A percentile compares a stretch with the other conserved stretches of the same genome.
Conservation (phyloP, 2,329 filamentous ascomycete species). For the Xylariaceae sp. region DNA sequence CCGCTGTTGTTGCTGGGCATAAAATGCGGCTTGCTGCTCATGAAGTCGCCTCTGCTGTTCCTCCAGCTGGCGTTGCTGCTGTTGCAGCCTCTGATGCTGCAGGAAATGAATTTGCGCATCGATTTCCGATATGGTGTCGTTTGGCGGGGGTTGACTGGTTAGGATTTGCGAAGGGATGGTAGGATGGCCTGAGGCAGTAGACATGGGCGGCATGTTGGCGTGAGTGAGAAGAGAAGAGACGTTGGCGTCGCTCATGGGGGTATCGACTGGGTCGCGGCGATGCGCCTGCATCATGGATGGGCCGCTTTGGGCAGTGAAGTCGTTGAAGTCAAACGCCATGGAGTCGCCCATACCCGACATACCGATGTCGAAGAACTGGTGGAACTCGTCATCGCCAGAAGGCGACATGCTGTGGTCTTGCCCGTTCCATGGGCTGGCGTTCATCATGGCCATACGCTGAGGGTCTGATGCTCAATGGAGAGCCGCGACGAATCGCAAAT, state of each 20-base stretch:
- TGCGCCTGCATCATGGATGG: conserved; percentile 38
- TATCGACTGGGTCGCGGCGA: conserved; percentile 43
- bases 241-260: conserved; percentile 46
- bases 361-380: conserved; percentile 59
- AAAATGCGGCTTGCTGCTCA: conserved; percentile 47
- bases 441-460: conserved; percentile 43
- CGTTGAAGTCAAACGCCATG: conserved; percentile 58
- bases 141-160: conserved; percentile 42
- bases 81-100: conserved; percentile 59
- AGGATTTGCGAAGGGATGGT: conserved; percentile 44
- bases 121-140: conserved; percentile 54
- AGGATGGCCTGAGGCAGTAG: conserved; percentile 41
- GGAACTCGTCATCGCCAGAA: conserved; percentile 56
- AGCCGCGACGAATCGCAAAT: no score
- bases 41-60: conserved; percentile 49
- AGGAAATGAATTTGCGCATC: conserved; percentile 65
- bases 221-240: conserved; percentile 35
- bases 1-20: conserved; percentile 47
- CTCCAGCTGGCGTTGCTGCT: conserved; percentile 55
- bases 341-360: conserved; percentile 51
- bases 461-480: no score
- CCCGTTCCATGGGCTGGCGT: conserved; percentile 51
- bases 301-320: conserved; percentile 43
- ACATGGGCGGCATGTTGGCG: conserved; percentile 43
- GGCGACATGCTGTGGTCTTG: conserved; percentile 53